These are phyloP conservation scores for Pezicula neosporulosa DNA, from an alignment of 2,329 filamentous ascomycete genomes.

Conservation along the genomic window DNA sequence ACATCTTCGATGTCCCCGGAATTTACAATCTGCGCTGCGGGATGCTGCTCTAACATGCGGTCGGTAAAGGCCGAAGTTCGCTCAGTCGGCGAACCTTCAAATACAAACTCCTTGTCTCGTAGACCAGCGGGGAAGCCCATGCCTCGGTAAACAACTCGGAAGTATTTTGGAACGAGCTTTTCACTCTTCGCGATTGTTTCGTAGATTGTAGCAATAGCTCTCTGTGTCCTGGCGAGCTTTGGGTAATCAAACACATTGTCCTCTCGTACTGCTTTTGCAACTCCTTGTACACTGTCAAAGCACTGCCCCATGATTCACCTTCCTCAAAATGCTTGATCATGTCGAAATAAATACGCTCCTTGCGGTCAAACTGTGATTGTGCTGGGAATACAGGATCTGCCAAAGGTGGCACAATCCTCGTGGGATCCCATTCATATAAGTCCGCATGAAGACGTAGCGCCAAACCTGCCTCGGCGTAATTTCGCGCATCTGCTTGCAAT, in stretches of 20 bases:
- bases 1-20: slow-evolving; percentile 70
- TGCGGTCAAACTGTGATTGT: slow-evolving; percentile 87
- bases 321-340: slow-evolving; percentile 96
- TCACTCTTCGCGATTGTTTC: slow-evolving; percentile 84
- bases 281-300: slow-evolving; percentile 84
- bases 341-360: slow-evolving; percentile 86
- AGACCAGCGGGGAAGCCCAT: slow-evolving; percentile 80
- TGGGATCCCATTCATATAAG: slow-evolving; percentile 86
- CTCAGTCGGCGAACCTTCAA: slow-evolving; percentile 77
- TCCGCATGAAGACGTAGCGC: slow-evolving; percentile 89
- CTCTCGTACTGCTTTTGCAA: slow-evolving; percentile 92
- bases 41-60: slow-evolving; percentile 87
- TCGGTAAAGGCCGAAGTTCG: slow-evolving; percentile 80
- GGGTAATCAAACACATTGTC: slow-evolving; percentile 84
- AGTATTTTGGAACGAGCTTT: slow-evolving; percentile 77
- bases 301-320: slow-evolving; percentile 89
- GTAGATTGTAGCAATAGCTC: slow-evolving; percentile 89
- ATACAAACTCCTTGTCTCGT: slow-evolving; percentile 88
- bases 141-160: slow-evolving; percentile 85
- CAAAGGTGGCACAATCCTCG: slow-evolving; percentile 60
- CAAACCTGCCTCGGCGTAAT: slow-evolving; percentile 83
- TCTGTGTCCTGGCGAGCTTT: slow-evolving; percentile 84
- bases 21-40: slow-evolving; percentile 76
- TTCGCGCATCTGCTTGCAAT: slow-evolving; percentile 71
- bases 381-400: slow-evolving; percentile 73